Evolutionary conservation across 108 stramenopile species (phyloP).

Genomic region (Skeletonema marinoi): DNA sequence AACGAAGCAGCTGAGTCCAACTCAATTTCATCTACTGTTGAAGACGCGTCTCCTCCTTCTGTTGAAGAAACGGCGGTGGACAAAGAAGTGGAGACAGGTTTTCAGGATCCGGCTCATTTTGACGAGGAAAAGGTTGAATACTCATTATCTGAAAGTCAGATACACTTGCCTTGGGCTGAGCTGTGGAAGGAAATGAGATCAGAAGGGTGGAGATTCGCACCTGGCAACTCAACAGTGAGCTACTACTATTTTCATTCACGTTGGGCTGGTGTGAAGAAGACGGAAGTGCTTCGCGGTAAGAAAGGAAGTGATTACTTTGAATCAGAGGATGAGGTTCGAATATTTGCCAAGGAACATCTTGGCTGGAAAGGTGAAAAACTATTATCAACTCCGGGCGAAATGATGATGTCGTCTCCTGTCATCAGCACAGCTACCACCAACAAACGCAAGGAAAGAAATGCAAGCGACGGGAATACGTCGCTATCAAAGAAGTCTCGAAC

Average conservation of each 20-base stretch:
- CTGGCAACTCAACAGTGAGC: constrained; percentile 2
- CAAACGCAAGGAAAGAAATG: background rate
- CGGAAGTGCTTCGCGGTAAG: background rate
- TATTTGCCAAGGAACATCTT: constrained; percentile 17
- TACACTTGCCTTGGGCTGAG: constrained; percentile 16
- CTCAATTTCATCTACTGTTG: background rate
- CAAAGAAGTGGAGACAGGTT: constrained; percentile 14
- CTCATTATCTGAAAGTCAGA: constrained; percentile 7
- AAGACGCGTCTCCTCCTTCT: constrained; percentile 21
- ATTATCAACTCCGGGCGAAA: background rate
- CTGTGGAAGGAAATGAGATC: constrained; percentile 17
- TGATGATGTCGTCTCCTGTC: background rate
- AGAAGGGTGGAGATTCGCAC: background rate
- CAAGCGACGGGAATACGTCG: background rate
- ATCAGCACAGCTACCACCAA: background rate
- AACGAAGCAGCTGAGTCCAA: background rate
- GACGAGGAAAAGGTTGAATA: background rate
- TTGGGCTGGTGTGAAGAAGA: constrained; percentile 14
- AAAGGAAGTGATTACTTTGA: constrained; percentile 34
- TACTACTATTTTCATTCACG: constrained; percentile 12
- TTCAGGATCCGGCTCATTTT: background rate
- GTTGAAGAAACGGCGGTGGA: constrained; percentile 25
- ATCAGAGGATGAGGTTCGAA: constrained; percentile 3
- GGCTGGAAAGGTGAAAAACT: constrained; percentile 21
- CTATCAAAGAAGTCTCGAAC: constrained; percentile 7